Evolutionary conservation across 1,284 basidiomycete species (phyloP), one percentile per base, ranked within the genome.

Genomic region (Tilletia walkeri): DNA sequence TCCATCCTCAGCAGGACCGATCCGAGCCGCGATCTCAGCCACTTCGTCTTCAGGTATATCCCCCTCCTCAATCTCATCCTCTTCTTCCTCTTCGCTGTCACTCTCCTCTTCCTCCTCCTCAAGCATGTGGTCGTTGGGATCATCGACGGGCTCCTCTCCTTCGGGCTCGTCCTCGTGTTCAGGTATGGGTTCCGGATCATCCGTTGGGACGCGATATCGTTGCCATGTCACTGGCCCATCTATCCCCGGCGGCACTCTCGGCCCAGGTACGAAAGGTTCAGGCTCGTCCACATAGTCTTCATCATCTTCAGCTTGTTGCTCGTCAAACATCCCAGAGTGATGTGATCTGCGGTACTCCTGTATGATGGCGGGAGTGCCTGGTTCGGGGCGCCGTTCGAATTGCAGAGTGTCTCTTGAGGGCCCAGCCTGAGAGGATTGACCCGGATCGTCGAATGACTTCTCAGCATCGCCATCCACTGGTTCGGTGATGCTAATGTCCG

Each of bases 61-160:
- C 30, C 36, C 59, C 6, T 63, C 59, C n/a, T 76, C 77, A 4
- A 71, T 73, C 38, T 67, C 72, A 12, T 70, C 75, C 5, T 70
- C 76, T 7, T 74, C 34, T 39, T 63, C 59, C n/a, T 63, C 59
- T 5, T 63, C 59, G 34, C n/a, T 34, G 36, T 63, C 59, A 18
- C 38, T 41, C 3, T 63, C 59, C 12, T 34, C 34, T 39, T 38
- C 36, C 16, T 18, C 9, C 20, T 5, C 20, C 24, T 30, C 18
- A 30, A 6, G 1, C 2, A 10, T 7, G 50, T 24, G 9, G 24
- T 30, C 24, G 24, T 30, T 30, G 24, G 24, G 24, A 30, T 30
- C 24, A 30, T 45, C 41, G 41, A 45, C 41, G 41, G 0, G 2
- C 24, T n/a, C n/a, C 3, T 56, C n/a, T 24, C 34, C 54, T 4